Evolutionary conservation across 164 flowering plant species (phyloP).

Genomic region (Vitis riparia): DNA sequence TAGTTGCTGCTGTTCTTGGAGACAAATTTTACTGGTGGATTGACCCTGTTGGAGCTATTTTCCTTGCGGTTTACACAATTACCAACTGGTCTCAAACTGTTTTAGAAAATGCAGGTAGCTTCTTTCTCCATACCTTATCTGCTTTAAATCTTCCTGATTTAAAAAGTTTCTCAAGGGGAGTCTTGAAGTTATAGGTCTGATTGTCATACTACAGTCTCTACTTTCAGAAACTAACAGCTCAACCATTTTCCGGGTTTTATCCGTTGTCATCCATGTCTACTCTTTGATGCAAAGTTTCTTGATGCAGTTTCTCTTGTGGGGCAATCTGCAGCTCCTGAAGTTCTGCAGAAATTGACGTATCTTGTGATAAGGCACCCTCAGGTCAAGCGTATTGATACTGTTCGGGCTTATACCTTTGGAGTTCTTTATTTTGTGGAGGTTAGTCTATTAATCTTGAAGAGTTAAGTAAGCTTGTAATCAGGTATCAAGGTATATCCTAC

Average conservation of each 20-base stretch:
- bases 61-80: constrained; percentile 66
- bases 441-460: constrained; percentile 2
- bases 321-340: constrained; percentile 63
- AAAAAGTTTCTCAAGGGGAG: no score
- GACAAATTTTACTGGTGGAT: constrained; percentile 60
- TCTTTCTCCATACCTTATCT: background rate
- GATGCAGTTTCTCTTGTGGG: constrained; percentile 61
- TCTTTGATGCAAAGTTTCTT: background rate
- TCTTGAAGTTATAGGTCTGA: no score
- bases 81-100: constrained; percentile 61
- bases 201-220: no score
- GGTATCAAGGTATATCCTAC: background rate
- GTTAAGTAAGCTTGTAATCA: background rate
- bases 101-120: constrained; percentile 47
- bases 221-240: no score
- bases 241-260: no score
- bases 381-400: constrained; percentile 60
- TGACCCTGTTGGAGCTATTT: constrained; percentile 63
- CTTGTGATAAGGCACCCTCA: constrained; percentile 52
- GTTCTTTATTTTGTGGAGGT: constrained; percentile 76
- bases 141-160: background rate
- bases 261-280: background rate
- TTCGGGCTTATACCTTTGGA: constrained; percentile 72
- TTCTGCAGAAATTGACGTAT: constrained; percentile 55
- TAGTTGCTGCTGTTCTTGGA: constrained; percentile 55